Conservation (phyloP, 768 basidiomycete species). For the Lyophyllum shimeji region DNA sequence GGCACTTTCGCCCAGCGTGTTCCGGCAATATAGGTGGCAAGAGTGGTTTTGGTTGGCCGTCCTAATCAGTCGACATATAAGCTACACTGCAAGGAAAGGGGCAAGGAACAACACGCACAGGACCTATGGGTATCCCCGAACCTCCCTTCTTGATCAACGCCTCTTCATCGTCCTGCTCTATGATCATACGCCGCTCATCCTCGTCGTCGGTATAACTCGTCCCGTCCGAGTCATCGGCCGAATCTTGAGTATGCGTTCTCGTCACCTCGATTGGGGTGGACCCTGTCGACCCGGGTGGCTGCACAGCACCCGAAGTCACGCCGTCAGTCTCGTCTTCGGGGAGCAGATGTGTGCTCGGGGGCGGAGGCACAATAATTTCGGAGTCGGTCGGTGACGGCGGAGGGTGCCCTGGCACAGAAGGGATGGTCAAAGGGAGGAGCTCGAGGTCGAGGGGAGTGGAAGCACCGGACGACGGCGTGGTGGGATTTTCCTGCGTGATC, state of each 20-base stretch:
- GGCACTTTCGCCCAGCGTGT: constrained; percentile 90
- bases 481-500: constrained; percentile 5
- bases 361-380: constrained; percentile 36
- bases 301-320: constrained; percentile 85
- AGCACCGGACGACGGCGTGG: constrained; percentile 10
- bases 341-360: constrained; percentile 30
- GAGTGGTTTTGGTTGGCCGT: constrained; percentile 82
- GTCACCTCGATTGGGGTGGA: constrained; percentile 28
- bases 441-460: constrained; percentile 3
- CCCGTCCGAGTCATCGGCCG: constrained; percentile 58
- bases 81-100: not conserved
- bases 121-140: constrained; percentile 90
- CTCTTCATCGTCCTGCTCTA: constrained; percentile 87
- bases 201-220: constrained; percentile 67
- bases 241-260: constrained; percentile 38
- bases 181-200: constrained; percentile 46
- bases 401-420: constrained; percentile 21
- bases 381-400: constrained; percentile 28
- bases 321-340: constrained; percentile 80
- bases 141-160: constrained; percentile 86
- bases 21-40: constrained; percentile 79
- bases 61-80: constrained; percentile 41
- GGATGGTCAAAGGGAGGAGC: constrained; percentile 15
- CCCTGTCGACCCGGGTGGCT: constrained; percentile 83
- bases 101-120: constrained; percentile 50